Evolutionary conservation across 2,329 filamentous ascomycete species (phyloP).

Genomic region (Podosphaera fusca): DNA sequence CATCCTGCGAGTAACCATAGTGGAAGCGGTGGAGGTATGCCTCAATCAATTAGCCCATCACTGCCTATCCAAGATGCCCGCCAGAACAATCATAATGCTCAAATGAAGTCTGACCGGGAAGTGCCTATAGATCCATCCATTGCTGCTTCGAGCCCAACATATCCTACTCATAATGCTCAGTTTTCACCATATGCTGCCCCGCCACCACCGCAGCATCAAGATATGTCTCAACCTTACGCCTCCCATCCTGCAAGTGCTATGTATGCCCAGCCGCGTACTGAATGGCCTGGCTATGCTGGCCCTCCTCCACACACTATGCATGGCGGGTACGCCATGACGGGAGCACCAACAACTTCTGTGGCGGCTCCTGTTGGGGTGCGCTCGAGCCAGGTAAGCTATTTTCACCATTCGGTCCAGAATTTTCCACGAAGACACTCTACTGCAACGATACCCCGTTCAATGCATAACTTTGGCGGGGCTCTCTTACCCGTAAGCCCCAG

Average conservation of each 20-base stretch:
- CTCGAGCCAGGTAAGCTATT: constrained; percentile 33
- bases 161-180: constrained; percentile 44
- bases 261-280: constrained; percentile 47
- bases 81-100: constrained; percentile 50
- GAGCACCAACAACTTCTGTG: constrained; percentile 25
- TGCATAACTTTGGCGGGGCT: background rate
- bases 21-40: constrained; percentile 70
- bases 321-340: constrained; percentile 14
- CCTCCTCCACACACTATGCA: constrained; percentile 17
- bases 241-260: constrained; percentile 34
- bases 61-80: constrained; percentile 63
- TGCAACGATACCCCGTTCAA: background rate
- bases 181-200: constrained; percentile 52
- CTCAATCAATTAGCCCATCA: constrained; percentile 98
- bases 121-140: constrained; percentile 99
- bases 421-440: background rate
- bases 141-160: constrained; percentile 77
- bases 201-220: constrained; percentile 40
- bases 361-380: constrained; percentile 28
- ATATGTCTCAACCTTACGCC: constrained; percentile 61
- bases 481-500: background rate
- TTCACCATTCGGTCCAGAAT: background rate
- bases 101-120: constrained; percentile 85
- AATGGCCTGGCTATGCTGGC: constrained; percentile 48
- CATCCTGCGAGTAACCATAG: constrained; percentile 52